A percentile compares a stretch with the other conserved stretches of the same genome.
These are phyloP conservation scores for Corchorus capsularis DNA, from an alignment of 345 rosid species.

Conservation along the genomic window DNA sequence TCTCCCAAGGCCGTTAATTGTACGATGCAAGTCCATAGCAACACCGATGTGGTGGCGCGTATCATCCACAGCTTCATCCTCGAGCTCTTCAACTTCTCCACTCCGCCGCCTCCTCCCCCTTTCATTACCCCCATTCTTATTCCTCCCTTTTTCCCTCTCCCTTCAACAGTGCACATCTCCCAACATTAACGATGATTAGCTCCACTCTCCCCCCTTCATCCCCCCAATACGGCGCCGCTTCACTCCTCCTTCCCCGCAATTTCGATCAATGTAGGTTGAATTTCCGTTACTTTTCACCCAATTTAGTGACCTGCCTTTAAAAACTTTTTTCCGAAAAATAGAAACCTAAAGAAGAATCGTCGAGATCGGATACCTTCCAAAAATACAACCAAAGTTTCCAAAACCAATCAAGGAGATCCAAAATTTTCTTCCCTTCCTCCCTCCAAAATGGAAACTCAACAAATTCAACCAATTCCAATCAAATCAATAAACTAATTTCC, in stretches of 20 bases:
- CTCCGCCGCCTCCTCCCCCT: conserved; percentile 36
- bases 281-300: background rate
- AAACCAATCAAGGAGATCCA: conserved; percentile 14
- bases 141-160: conserved; percentile 38
- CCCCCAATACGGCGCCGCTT: background rate
- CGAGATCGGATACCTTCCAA: conserved; percentile 36
- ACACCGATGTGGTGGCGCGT: conserved; percentile 80
- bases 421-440: background rate
- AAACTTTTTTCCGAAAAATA: background rate
- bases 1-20: conserved; percentile 90
- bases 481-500: conserved; percentile 11
- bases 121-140: conserved; percentile 48
- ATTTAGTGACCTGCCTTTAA: background rate
- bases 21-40: conserved; percentile 94
- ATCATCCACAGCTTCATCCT: conserved; percentile 86
- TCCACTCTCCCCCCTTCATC: conserved; percentile 14
- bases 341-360: conserved; percentile 21
- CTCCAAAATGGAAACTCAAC: background rate
- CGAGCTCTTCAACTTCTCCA: conserved; percentile 62
- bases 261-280: conserved; percentile 36
- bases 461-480: conserved; percentile 14
- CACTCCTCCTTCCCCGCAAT: background rate
- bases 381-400: conserved; percentile 8
- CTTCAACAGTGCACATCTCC: conserved; percentile 52
- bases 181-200: background rate